These are phyloP conservation scores for Hypomyces rosellus DNA, from an alignment of 2,329 filamentous ascomycete genomes.

Conservation along the genomic window DNA sequence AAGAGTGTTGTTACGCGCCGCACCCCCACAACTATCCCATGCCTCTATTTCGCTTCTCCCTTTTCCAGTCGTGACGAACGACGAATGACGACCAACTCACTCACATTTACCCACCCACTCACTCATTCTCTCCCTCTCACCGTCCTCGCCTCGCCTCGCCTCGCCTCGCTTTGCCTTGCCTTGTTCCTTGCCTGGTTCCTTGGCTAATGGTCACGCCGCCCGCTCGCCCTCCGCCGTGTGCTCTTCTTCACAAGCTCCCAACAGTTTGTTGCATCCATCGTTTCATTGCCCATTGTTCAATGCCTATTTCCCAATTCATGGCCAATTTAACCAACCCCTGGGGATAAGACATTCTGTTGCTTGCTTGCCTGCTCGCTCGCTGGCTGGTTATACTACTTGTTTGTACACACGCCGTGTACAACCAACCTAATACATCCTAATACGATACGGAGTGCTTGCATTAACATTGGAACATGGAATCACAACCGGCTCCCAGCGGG, in stretches of 20 bases:
- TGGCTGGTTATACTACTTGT: slow-evolving; percentile 2
- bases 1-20: slow-evolving; percentile 1
- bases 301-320: slow-evolving; percentile 7
- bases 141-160: background rate
- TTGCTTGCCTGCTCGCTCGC: background rate
- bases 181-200: background rate
- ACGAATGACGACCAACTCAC: too few relatives aligned
- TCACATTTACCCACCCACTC: too few relatives aligned
- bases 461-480: slow-evolving; percentile 18
- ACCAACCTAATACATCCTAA: slow-evolving; percentile 1
- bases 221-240: too few relatives aligned
- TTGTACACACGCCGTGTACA: slow-evolving; percentile 3
- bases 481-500: slow-evolving; percentile 12
- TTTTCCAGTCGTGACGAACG: background rate
- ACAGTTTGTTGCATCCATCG: too few relatives aligned
- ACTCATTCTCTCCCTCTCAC: too few relatives aligned
- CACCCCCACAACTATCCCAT: background rate
- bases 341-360: slow-evolving; percentile 15
- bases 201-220: too few relatives aligned
- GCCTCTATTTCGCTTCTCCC: slow-evolving; percentile 12
- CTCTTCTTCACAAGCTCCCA: too few relatives aligned
- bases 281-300: too few relatives aligned
- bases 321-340: slow-evolving; percentile 12
- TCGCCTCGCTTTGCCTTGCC: background rate
- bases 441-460: background rate